These are phyloP conservation scores for Solanum dulcamara DNA, from an alignment of 257 asterid species.

Conservation along the genomic window DNA sequence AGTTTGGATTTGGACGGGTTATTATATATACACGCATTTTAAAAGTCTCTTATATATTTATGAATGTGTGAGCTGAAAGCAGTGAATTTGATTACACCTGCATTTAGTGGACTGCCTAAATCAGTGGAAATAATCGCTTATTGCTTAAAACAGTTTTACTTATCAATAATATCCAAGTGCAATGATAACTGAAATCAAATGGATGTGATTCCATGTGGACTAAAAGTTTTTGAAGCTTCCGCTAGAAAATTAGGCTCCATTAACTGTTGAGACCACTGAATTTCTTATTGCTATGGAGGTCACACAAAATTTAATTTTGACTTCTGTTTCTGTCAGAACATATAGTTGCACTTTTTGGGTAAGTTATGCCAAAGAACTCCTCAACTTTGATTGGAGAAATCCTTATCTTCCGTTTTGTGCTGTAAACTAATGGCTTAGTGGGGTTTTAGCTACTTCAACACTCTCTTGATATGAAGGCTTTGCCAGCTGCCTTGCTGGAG, in stretches of 20 bases:
- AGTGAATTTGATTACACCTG: not conserved
- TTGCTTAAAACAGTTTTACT: too few relatives aligned
- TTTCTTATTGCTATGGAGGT: not conserved
- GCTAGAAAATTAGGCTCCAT: not conserved
- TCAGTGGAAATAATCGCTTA: not conserved
- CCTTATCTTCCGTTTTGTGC: not conserved
- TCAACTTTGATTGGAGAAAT: not conserved
- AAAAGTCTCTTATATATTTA: too few relatives aligned
- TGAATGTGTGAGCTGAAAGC: not conserved
- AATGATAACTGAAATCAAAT: not conserved
- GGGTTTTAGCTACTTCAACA: not conserved
- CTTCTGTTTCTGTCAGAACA: not conserved
- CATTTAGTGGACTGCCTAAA: not conserved
- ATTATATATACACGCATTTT: not conserved
- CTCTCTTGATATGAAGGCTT: not conserved
- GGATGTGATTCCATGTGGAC: not conserved
- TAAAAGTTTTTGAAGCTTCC: not conserved
- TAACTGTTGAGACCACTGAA: not conserved
- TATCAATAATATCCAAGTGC: too few relatives aligned
- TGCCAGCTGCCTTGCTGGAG: not conserved
- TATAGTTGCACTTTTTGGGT: not conserved
- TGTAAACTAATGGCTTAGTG: not conserved
- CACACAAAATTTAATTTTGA: not conserved
- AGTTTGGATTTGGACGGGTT: not conserved
- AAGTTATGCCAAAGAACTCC: not conserved